These are phyloP conservation scores for Gynostemma pentaphyllum DNA, from an alignment of 306 rosid species.

Conservation along the genomic window DNA sequence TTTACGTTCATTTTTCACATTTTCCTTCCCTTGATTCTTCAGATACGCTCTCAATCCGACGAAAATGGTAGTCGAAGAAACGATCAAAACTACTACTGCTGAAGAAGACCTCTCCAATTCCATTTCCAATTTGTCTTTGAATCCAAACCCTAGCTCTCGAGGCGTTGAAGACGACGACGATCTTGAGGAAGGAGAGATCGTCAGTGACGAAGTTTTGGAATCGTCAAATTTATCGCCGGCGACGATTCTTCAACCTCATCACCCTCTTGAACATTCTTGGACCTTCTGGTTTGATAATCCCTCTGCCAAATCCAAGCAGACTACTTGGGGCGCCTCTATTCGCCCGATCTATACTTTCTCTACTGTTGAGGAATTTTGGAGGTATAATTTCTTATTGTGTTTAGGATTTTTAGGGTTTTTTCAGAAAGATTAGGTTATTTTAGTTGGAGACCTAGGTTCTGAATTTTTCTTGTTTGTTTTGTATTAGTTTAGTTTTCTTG, in stretches of 20 bases:
- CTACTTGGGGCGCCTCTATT: conserved; percentile 60
- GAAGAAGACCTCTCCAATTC: conserved; percentile 30
- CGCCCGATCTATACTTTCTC: conserved; percentile 69
- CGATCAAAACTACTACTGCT: conserved; percentile 24
- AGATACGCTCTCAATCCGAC: not conserved
- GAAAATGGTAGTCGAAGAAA: conserved; percentile 51
- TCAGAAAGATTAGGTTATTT: not conserved
- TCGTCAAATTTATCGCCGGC: conserved; percentile 31
- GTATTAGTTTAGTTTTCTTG: not conserved
- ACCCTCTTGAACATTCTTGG: conserved; percentile 80
- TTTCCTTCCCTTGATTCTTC: conserved; percentile 2
- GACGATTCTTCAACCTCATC: conserved; percentile 34
- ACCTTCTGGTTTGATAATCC: conserved; percentile 93
- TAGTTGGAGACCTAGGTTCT: not conserved
- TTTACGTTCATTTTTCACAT: not conserved
- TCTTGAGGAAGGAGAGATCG: conserved; percentile 76
- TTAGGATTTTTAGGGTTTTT: not conserved
- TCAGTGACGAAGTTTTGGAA: conserved; percentile 35
- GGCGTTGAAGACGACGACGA: conserved; percentile 30
- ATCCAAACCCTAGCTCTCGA: conserved; percentile 24
- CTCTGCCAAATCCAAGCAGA: conserved; percentile 44
- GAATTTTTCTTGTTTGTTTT: not conserved
- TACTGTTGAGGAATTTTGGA: conserved; percentile 83
- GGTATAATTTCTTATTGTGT: conserved; percentile 28
- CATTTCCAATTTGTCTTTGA: too few species aligned